Percentiles rank a stretch among this genome's conserved stretches.
phyloP scores from a whole-genome alignment of 169 alveolate species.

The Nephromyces sp. region DNA sequence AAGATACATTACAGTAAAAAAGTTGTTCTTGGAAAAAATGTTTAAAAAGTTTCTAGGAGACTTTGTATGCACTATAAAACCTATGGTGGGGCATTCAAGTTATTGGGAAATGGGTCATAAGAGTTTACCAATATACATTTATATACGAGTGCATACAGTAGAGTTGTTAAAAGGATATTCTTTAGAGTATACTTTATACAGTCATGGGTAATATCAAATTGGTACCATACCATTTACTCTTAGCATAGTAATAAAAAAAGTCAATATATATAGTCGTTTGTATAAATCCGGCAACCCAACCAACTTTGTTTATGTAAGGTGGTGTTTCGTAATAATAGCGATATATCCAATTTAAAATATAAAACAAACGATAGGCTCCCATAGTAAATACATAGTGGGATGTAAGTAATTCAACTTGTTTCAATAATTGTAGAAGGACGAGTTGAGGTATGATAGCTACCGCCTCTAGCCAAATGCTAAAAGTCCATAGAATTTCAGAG shows the following conservation, averaged over 20 bases:
- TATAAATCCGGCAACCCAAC: conserved; percentile 83
- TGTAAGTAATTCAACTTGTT: conserved; percentile 88
- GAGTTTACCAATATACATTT: too few species aligned
- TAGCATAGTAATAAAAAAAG: conserved; percentile 86
- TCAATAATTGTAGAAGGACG: conserved; percentile 78
- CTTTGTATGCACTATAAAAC: too few species aligned
- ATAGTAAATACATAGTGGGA: conserved; percentile 84
- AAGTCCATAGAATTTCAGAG: conserved; percentile 76
- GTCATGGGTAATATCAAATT: conserved; percentile 29
- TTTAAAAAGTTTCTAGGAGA: too few species aligned
- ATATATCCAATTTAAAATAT: conserved; percentile 83
- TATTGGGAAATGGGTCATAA: too few species aligned
- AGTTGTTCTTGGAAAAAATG: too few species aligned
- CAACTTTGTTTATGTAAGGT: conserved; percentile 60
- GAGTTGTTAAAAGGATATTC: too few species aligned
- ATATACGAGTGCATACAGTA: too few species aligned
- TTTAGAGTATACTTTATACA: too few species aligned
- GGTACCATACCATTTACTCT: conserved; percentile 29
- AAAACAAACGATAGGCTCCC: conserved; percentile 85
- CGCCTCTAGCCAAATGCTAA: conserved; percentile 89
- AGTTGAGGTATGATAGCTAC: conserved; percentile 92
- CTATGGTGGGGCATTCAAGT: too few species aligned
- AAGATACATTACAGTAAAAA: too few species aligned
- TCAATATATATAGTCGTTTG: conserved; percentile 87
- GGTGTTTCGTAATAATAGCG: conserved; percentile 65